Evolutionary conservation across 345 rosid species (phyloP).

Genomic region (Fremontodendron californicum): DNA sequence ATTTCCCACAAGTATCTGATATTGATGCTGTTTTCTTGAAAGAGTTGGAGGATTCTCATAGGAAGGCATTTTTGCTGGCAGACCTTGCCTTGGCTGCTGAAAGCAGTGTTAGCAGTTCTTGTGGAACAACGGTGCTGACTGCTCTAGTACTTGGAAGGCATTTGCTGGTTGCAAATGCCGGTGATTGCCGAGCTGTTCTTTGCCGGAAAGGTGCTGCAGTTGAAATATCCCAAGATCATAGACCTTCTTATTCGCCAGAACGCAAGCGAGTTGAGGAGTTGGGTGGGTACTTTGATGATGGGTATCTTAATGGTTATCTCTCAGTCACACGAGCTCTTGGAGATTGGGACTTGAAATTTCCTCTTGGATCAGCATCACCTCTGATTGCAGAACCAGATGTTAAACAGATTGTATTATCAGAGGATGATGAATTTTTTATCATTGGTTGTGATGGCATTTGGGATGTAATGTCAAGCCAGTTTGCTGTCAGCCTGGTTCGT

Average conservation of each 20-base stretch:
- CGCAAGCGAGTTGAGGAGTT: conserved; percentile 56
- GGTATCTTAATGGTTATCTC: conserved; percentile 53
- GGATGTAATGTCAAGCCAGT: conserved; percentile 78
- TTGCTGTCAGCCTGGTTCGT: conserved; percentile 69
- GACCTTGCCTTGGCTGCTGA: conserved; percentile 57
- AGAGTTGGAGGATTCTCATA: conserved; percentile 48
- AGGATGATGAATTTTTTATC: conserved; percentile 80
- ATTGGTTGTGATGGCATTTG: conserved; percentile 88
- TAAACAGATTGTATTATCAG: conserved; percentile 43
- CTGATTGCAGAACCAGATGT: conserved; percentile 87
- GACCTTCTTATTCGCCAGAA: conserved; percentile 58
- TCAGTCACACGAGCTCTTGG: conserved; percentile 84
- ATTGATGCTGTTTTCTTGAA: conserved; percentile 43
- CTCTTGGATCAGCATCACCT: conserved; percentile 56
- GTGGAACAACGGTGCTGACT: conserved; percentile 65
- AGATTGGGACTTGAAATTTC: conserved; percentile 82
- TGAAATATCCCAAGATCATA: conserved; percentile 84
- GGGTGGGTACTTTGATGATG: conserved; percentile 49
- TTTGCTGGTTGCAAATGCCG: conserved; percentile 72
- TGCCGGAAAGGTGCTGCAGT: conserved; percentile 70
- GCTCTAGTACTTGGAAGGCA: conserved; percentile 68
- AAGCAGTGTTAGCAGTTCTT: conserved; percentile 33
- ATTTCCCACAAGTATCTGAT: conserved; percentile 48
- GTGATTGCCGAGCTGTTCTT: conserved; percentile 85
- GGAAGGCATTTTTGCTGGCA: conserved; percentile 49